Base-by-base conservation (phyloP, 2,329 filamentous ascomycete genomes). In the Blumeriella jaapii region DNA sequence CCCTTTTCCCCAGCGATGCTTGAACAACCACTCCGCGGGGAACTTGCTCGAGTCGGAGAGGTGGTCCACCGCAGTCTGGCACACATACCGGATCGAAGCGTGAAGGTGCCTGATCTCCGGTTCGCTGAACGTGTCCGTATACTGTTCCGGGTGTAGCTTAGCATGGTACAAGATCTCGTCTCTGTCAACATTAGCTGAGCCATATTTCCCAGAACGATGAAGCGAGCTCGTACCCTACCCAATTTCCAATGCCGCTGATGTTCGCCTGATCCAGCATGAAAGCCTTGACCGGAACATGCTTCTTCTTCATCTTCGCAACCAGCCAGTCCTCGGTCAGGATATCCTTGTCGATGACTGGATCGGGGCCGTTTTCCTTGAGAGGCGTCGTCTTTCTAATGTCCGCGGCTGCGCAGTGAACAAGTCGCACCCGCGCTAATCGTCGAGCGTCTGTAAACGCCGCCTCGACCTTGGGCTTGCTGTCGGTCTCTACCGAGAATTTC, bases 131-230 rank as follows among this genome's bases (percentile, higher is more conserved):
- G 82, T 82, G 52, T 95, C 78, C 59, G 80, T 85, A 60, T 93
- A 93, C 55, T 94, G 85, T 56, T 95, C 89, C 0, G 91, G 91
- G 48, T 98, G 89, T 11, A 96, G 69, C 31, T 71, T 76, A 4
- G 91, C 82, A 48, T 96, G 79, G 53, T 87, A 98, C 33, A 98
- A 64, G 5, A 94, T 78, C 57, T 98, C 91, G 54, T 98, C 91
- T 1, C 71, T 69, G 33, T 50, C 14, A 10, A 30, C 16, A 11
- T 33, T 20, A 37, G 31, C 34, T 33, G 14, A 13, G 29, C 9
- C n/a, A 26, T 4, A 19, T 6, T 9, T 9, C 20, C 4, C 10
- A 17, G 12, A 8, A 11, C 12, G 16, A 15, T 24, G 16, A 25
- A 8, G 12, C 11, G 12, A 18, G 34, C 10, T 55, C 66, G 46